Base-by-base conservation (phyloP, 345 rosid species). In the Populus tremula region DNA sequence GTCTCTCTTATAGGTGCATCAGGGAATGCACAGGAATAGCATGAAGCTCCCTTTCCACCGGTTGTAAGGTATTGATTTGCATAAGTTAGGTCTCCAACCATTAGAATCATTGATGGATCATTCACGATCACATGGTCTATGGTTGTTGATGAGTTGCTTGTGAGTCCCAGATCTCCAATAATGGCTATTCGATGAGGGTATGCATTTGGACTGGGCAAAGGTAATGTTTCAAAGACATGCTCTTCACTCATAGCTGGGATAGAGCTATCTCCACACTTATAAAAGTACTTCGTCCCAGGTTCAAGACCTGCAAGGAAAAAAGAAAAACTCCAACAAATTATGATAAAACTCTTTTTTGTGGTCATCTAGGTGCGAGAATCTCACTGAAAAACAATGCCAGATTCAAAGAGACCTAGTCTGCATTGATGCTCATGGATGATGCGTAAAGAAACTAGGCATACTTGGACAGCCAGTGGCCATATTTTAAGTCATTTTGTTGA, bases 11-110 rank as follows among this genome's bases (percentile, higher is more conserved):
- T 91, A 9, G 95, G 94, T 33, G 97, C 87, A 85, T 87, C 79
- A 0, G 96, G 94, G 77, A 92, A 92, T 7, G 90, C 80, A 83
- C 97, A 89, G 3, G 93, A 89, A 88, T 79, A 94, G 78, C 93
- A 91, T 3, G 91, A 23, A 83, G 73, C 94, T 74, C 91, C 97
- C 82, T 90, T 82, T 13, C 93, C 97, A 71, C 94, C 97, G 59
- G 82, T 88, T 63, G 98, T 91, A 67, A 83, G 91, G 72, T 92
- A 92, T 76, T 92, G 98, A 84, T 94, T 85, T 69, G 98, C 98
- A 63, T 92, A 94, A 31, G 86, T 85, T 73, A 92, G 71, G 82
- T 94, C 97, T 66, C 97, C 98, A 63, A 94, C 86, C 91, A 92
- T 87, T 78, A 94, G 49, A 65, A 94, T 72, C 82, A 94, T 25